Evolutionary conservation across 257 asterid species (phyloP).

Genomic region (Salvia splendens): DNA sequence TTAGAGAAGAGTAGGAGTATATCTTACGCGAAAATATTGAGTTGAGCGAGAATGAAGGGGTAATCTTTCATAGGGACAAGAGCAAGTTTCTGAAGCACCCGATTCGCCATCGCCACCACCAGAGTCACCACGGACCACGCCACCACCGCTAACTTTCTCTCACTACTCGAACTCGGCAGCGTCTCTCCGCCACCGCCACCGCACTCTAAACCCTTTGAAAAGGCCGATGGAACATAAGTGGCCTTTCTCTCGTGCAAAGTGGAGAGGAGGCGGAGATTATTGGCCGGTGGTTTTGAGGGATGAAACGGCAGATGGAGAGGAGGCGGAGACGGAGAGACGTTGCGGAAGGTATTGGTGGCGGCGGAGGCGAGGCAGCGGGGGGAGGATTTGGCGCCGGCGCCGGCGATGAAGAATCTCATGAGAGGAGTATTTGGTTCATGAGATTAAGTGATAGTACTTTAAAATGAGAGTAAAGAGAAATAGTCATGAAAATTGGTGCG

Average conservation of each 20-base stretch:
- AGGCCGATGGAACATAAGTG: neutral
- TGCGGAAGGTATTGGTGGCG: neutral
- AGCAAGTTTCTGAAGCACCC: slow-evolving; percentile 78
- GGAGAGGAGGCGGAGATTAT: neutral
- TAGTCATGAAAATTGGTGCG: neutral
- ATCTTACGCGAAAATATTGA: slow-evolving; percentile 67
- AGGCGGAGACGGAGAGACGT: neutral
- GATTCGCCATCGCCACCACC: slow-evolving; percentile 50
- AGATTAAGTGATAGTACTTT: too few relatives aligned
- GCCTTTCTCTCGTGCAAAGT: neutral
- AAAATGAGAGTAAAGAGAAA: neutral
- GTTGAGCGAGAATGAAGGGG: slow-evolving; percentile 73
- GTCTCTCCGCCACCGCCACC: too few relatives aligned
- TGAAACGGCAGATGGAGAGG: slow-evolving; percentile 8
- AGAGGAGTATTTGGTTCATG: neutral
- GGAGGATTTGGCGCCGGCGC: slow-evolving; percentile 26
- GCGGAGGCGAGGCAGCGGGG: slow-evolving; percentile 13
- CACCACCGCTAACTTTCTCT: slow-evolving; percentile 33
- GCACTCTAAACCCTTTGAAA: neutral
- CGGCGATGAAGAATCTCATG: slow-evolving; percentile 27
- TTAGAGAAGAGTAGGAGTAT: too few relatives aligned
- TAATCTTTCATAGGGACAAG: slow-evolving; percentile 80
- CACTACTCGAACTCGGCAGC: slow-evolving; percentile 16
- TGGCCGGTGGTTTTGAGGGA: slow-evolving; percentile 10
- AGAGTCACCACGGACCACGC: slow-evolving; percentile 50